Evolutionary conservation across 2,329 filamentous ascomycete genomes (phyloP), one percentile per base, ranked within the genome.

Genomic region (Arthroderma uncinatum): DNA sequence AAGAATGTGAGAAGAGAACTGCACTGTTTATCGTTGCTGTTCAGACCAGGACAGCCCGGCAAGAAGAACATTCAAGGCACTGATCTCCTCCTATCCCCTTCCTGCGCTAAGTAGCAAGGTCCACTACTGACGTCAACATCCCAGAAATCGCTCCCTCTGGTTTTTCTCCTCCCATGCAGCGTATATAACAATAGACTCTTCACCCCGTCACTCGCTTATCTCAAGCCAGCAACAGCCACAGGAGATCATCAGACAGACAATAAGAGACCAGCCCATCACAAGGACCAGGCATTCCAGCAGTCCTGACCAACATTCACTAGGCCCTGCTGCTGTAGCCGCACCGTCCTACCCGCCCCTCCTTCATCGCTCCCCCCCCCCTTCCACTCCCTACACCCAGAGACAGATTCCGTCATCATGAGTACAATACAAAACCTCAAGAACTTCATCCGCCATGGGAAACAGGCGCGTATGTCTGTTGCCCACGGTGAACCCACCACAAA

Each of bases 371-470:
- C 33, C 50, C 33, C 21, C 33, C 23, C n/a, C 33, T n/a, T 16
- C 10, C 50, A 12, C 12, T 39, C 36, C 30, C n/a, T n/a, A 28
- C 19, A 36, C 6, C 34, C 34, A 42, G 21, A 47, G 25, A 21
- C 30, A 39, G 21, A 39, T 39, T 21, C 10, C 16, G 30, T 53
- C 33, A 21, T 34, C 68, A 84, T 84, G 82, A 82, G 80, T 66
- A 82, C 82, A 50, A 95, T 96, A 76, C 92, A 96, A 77, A 93
- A 93, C 71, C 82, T 96, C 67, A 96, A 97, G 76, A 96, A 96
- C 75, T 94, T 97, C 75, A 93, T 97, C 75, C 88, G 92, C 64
- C 92, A 96, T 79, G 92, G 92, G 74, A 96, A 96, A 78, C 90
- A 95, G 79, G 92, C 90, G 65, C 87, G 89, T 64, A 79, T 78